Conservation (phyloP, 805 yeast species). For the Cyberlindnera nakhonratchasimensis region DNA sequence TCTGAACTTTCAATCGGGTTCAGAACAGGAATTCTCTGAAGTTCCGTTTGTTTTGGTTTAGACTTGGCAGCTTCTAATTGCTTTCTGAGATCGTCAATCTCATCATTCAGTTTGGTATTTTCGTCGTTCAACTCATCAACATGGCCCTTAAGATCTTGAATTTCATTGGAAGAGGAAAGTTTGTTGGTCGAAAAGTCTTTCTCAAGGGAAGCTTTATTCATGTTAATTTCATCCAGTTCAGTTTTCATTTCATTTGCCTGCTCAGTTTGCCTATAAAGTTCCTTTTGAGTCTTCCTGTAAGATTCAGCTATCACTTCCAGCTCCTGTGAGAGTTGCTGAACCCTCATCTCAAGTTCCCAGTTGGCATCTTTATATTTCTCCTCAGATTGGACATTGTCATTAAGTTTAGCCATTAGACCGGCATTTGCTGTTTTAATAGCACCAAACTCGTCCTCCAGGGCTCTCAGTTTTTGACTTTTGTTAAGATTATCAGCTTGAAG, state of each 20-base stretch:
- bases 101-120: constrained; percentile 53
- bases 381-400: constrained; percentile 35
- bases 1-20: constrained; percentile 27
- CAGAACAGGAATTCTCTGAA: constrained; percentile 22
- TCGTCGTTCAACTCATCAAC: constrained; percentile 65
- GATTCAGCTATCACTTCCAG: constrained; percentile 39
- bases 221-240: constrained; percentile 46
- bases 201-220: constrained; percentile 38
- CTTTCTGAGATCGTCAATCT: constrained; percentile 30
- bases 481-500: constrained; percentile 60
- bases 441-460: constrained; percentile 41
- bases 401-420: constrained; percentile 21
- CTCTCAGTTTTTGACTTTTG: constrained; percentile 39
- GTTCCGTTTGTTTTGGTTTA: constrained; percentile 17
- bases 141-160: constrained; percentile 45
- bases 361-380: constrained; percentile 53
- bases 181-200: constrained; percentile 38
- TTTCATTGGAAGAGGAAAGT: constrained; percentile 36
- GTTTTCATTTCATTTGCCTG: constrained; percentile 37
- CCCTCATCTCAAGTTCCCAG: constrained; percentile 60
- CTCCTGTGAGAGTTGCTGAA: constrained; percentile 35
- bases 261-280: constrained; percentile 39
- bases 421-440: constrained; percentile 25
- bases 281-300: constrained; percentile 36
- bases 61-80: constrained; percentile 19